Percentiles rank a stretch among this genome's conserved stretches.
Conservation (phyloP, 768 basidiomycete species). For the Pilatotrama ljubarskyi region DNA sequence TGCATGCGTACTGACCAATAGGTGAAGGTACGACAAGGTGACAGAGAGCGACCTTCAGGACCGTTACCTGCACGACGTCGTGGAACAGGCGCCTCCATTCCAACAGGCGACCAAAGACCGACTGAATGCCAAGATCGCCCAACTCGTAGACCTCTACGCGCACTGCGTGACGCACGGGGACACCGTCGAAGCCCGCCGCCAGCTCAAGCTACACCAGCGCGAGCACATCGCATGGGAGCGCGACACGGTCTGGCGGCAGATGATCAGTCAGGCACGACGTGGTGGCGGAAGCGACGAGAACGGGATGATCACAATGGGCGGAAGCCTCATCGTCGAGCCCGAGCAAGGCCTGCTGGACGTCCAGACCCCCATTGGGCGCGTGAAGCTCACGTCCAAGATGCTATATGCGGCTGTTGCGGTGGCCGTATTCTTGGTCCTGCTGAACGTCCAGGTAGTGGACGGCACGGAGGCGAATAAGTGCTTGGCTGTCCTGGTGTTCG, state of each 20-base stretch:
- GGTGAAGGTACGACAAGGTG: conserved; percentile 89
- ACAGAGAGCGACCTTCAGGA: conserved; percentile 80
- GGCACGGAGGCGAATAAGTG: conserved; percentile 80
- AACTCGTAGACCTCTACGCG: conserved; percentile 73
- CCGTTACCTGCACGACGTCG: conserved; percentile 67
- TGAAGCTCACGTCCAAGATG: conserved; percentile 66
- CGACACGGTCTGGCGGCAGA: conserved; percentile 96
- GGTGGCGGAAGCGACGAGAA: conserved; percentile 44
- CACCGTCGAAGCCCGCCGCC: conserved; percentile 64
- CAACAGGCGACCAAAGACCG: conserved; percentile 58
- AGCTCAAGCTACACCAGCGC: conserved; percentile 82
- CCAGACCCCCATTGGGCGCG: conserved; percentile 62
- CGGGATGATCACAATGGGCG: conserved; percentile 24
- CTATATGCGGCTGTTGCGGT: conserved; percentile 60
- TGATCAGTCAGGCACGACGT: conserved; percentile 82
- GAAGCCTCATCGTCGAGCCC: conserved; percentile 44
- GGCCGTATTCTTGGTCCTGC: conserved; percentile 55
- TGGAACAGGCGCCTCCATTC: conserved; percentile 73
- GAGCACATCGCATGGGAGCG: conserved; percentile 97
- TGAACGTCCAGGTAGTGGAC: conserved; percentile 62
- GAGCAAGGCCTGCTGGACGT: conserved; percentile 43
- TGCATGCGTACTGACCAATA: neutral
- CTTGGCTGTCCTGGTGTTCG: conserved; percentile 85
- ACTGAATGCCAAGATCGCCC: conserved; percentile 56
- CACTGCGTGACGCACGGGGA: conserved; percentile 84